A percentile compares a stretch with the other conserved stretches of the same genome.
Conservation (phyloP, 352 stramenopile species). For the Pythium coloratum region DNA sequence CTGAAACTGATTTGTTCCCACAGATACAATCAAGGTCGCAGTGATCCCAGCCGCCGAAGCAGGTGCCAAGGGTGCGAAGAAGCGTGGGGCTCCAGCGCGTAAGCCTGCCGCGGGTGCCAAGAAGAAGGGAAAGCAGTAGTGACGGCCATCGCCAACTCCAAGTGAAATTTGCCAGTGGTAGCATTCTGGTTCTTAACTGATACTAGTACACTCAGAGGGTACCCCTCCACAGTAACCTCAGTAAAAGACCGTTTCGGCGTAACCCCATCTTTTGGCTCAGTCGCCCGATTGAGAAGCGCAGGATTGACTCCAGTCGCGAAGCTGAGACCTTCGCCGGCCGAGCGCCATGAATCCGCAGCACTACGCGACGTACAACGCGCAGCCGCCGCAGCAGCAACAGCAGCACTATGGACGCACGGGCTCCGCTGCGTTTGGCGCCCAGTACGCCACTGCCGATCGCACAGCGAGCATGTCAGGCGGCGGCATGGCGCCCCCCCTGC, state of each 20-base stretch:
- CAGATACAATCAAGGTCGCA: slow-evolving; percentile 55
- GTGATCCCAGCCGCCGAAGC: slow-evolving; percentile 21
- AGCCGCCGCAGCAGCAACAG: slow-evolving; percentile 31
- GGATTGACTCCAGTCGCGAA: background rate
- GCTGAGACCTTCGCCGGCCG: background rate
- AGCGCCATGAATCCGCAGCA: slow-evolving; percentile 51
- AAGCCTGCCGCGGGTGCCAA: slow-evolving; percentile 25
- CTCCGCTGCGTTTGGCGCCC: slow-evolving; percentile 29
- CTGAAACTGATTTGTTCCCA: background rate
- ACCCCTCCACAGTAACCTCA: slow-evolving; percentile 1
- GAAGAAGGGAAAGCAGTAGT: slow-evolving; percentile 32
- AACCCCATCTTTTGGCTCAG: slow-evolving; percentile 1
- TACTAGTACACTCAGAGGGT: slow-evolving; percentile 2
- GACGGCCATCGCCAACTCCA: background rate
- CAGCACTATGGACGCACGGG: slow-evolving; percentile 44
- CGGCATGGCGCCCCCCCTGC: slow-evolving; percentile 13
- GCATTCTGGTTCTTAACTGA: slow-evolving; percentile 18
- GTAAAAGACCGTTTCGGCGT: background rate
- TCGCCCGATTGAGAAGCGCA: slow-evolving; percentile 8
- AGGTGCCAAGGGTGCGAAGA: slow-evolving; percentile 22
- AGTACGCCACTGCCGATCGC: slow-evolving; percentile 41
- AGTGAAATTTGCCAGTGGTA: too few relatives aligned
- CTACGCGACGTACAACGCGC: slow-evolving; percentile 46
- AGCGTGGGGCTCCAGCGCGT: slow-evolving; percentile 25
- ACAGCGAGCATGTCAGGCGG: slow-evolving; percentile 24